Percentiles rank a stretch among this genome's conserved stretches.
phyloP scores from a whole-genome alignment of 225 moss, liverwort and hornwort species.

The Pleurozium schreberi region DNA sequence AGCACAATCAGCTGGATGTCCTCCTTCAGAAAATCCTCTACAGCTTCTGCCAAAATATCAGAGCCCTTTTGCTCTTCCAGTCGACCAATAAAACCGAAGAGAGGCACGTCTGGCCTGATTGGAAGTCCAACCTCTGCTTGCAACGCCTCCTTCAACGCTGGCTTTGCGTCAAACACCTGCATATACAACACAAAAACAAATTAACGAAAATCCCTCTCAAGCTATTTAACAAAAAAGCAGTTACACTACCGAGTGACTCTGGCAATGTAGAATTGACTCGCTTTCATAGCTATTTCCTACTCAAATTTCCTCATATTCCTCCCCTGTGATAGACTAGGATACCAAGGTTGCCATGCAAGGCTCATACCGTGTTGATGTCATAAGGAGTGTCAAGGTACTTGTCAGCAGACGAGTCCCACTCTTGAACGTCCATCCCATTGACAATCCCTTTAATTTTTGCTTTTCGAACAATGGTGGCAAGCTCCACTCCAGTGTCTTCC shows the following conservation, averaged over 20 bases:
- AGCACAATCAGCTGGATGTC: conserved; percentile 69
- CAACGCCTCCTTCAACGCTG: conserved; percentile 57
- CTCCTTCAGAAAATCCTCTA: conserved; percentile 50
- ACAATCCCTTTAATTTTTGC: conserved; percentile 45
- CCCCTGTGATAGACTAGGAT: not conserved
- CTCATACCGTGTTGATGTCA: conserved; percentile 58
- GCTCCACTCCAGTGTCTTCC: conserved; percentile 68
- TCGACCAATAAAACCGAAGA: conserved; percentile 83
- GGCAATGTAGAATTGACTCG: not conserved
- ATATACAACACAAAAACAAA: not conserved
- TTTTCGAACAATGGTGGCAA: conserved; percentile 22
- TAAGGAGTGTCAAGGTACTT: conserved; percentile 60
- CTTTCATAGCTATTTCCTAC: not conserved
- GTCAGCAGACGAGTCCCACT: conserved; percentile 88
- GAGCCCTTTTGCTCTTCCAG: conserved; percentile 96
- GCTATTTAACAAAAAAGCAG: not conserved
- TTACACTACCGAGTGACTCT: not conserved
- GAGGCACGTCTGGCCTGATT: conserved; percentile 53
- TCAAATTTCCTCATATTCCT: not conserved
- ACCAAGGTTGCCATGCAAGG: not conserved
- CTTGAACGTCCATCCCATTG: conserved; percentile 90
- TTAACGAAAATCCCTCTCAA: not conserved
- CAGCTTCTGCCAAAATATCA: conserved; percentile 76
- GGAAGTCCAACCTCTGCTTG: conserved; percentile 84
- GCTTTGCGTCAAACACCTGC: conserved; percentile 70